Evolutionary conservation across 805 yeast species (phyloP).

Genomic region (Candida berthetii): DNA sequence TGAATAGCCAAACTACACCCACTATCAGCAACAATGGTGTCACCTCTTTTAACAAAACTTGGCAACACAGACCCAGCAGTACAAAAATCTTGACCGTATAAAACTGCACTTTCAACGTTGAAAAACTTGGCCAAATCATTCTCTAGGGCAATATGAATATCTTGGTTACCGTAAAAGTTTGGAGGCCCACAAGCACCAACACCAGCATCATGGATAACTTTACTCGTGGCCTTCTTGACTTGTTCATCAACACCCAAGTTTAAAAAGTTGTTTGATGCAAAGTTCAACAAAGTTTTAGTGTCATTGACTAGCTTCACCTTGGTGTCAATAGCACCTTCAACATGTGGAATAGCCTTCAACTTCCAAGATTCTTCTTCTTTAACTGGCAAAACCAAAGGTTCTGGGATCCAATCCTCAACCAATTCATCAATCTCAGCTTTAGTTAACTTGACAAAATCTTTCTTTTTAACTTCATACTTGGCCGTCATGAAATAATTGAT

Average conservation of each 20-base stretch:
- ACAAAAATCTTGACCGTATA: conserved; percentile 90
- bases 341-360: conserved; percentile 54
- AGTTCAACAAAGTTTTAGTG: conserved; percentile 44
- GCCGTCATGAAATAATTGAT: conserved; percentile 73
- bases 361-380: conserved; percentile 51
- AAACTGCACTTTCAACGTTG: conserved; percentile 70
- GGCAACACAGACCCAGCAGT: conserved; percentile 87
- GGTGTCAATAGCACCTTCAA: conserved; percentile 43
- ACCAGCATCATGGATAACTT: conserved; percentile 64
- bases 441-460: conserved; percentile 57
- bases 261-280: conserved; percentile 69
- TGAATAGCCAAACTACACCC: conserved; percentile 73
- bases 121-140: conserved; percentile 69
- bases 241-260: conserved; percentile 44
- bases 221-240: conserved; percentile 47
- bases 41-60: conserved; percentile 93
- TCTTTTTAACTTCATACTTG: conserved; percentile 69
- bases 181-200: conserved; percentile 99
- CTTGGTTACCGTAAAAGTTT: conserved; percentile 94
- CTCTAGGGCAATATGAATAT: conserved; percentile 78
- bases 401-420: conserved; percentile 90
- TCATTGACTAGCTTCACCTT: conserved; percentile 21
- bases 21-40: conserved; percentile 81
- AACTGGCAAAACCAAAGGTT: conserved; percentile 61
- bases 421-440: conserved; percentile 71